These are phyloP conservation scores for Domatiomyces globalis DNA, from an alignment of 2,329 filamentous ascomycete genomes.

Conservation along the genomic window DNA sequence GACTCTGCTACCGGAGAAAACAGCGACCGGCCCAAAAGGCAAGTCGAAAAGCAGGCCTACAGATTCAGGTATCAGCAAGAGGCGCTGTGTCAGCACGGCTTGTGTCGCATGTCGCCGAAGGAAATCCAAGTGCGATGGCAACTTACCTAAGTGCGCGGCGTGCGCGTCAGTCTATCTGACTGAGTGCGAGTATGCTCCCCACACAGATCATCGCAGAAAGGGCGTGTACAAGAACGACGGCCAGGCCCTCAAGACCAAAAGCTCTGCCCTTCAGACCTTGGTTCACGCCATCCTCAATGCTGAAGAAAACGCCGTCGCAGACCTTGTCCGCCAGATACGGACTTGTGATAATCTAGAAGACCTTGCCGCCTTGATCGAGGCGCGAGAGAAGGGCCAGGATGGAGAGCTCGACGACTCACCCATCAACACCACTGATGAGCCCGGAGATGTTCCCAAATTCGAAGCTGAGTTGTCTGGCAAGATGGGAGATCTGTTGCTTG, in stretches of 20 bases:
- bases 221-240: constrained; percentile 93
- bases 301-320: constrained; percentile 69
- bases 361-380: constrained; percentile 45
- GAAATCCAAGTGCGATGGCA: constrained; percentile 85
- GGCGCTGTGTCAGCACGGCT: constrained; percentile 70
- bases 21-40: constrained; percentile 7
- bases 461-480: constrained; percentile 79
- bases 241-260: constrained; percentile 73
- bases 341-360: constrained; percentile 63
- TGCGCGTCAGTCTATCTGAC: constrained; percentile 71
- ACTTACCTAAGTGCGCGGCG: constrained; percentile 81
- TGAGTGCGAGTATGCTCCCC: constrained; percentile 86
- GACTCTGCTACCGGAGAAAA: neutral
- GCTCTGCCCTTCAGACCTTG: constrained; percentile 78
- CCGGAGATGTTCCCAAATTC: constrained; percentile 28
- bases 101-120: constrained; percentile 61
- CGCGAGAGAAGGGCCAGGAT: constrained; percentile 36
- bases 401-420: constrained; percentile 22
- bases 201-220: constrained; percentile 88
- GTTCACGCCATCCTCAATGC: constrained; percentile 88
- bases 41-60: constrained; percentile 22
- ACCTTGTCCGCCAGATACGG: constrained; percentile 71
- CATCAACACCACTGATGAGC: constrained; percentile 25
- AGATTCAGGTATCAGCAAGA: constrained; percentile 36
- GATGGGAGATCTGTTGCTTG: constrained; percentile 80